Evolutionary conservation across 1,284 basidiomycete species (phyloP).

Genomic region (Ustilago vetiveriae): DNA sequence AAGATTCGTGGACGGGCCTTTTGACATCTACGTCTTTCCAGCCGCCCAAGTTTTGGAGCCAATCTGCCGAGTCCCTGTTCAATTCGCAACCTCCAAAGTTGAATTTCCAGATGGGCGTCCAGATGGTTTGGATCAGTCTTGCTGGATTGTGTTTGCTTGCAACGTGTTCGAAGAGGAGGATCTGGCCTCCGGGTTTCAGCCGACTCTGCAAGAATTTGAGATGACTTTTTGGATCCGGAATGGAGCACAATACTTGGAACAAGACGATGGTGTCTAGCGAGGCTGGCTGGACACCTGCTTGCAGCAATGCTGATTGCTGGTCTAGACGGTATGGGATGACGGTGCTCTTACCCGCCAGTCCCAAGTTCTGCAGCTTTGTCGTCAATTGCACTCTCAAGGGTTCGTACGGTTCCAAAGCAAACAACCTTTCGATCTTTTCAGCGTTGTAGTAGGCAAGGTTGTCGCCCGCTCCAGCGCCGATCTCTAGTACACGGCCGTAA

Average conservation of each 20-base stretch:
- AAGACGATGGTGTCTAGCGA: slow-evolving; percentile 56
- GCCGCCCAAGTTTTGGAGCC: slow-evolving; percentile 39
- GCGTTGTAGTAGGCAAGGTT: slow-evolving; percentile 48
- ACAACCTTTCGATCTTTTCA: slow-evolving; percentile 32
- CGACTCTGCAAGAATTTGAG: slow-evolving; percentile 43
- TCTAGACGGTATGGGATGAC: slow-evolving; percentile 43
- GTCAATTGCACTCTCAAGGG: slow-evolving; percentile 33
- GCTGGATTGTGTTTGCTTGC: slow-evolving; percentile 31
- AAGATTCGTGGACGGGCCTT: slow-evolving; percentile 29
- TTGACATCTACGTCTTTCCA: slow-evolving; percentile 50
- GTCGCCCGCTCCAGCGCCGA: slow-evolving; percentile 52
- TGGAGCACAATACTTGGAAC: slow-evolving; percentile 57
- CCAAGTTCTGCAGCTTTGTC: slow-evolving; percentile 1
- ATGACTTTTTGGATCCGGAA: slow-evolving; percentile 47
- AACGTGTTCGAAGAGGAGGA: slow-evolving; percentile 59
- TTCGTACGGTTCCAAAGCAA: slow-evolving; percentile 49
- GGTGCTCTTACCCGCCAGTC: slow-evolving; percentile 27
- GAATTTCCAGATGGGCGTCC: slow-evolving; percentile 41
- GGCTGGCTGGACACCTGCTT: slow-evolving; percentile 26
- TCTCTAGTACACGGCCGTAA: slow-evolving; percentile 46
- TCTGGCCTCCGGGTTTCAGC: slow-evolving; percentile 52
- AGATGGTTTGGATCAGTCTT: slow-evolving; percentile 32
- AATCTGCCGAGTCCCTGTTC: slow-evolving; percentile 35
- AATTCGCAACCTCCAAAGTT: slow-evolving; percentile 47
- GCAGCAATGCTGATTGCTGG: slow-evolving; percentile 10